These are phyloP conservation scores for Coelastrella sp. DNA, from an alignment of 139 green algal genomes.

Conservation along the genomic window DNA sequence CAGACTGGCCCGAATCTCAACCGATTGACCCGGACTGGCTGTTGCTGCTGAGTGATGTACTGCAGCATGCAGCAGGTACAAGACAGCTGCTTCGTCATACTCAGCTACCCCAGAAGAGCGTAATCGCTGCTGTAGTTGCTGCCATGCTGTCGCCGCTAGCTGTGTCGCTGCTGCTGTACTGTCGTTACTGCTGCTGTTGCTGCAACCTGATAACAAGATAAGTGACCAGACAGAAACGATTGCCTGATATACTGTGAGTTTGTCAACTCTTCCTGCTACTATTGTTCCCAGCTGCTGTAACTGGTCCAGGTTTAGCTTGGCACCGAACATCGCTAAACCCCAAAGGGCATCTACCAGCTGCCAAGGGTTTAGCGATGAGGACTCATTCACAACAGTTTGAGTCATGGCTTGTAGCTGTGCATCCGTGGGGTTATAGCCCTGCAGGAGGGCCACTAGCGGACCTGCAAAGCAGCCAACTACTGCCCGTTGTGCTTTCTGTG, in stretches of 20 bases:
- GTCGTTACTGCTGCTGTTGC: not conserved
- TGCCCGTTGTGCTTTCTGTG: not conserved
- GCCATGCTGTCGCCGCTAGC: slow-evolving; percentile 12
- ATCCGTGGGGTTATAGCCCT: not conserved
- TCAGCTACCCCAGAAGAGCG: not conserved
- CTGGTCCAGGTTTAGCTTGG: not conserved
- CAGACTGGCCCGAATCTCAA: not conserved
- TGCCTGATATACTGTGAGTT: not conserved
- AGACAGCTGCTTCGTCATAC: slow-evolving; percentile 12
- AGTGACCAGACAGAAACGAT: not conserved
- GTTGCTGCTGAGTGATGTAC: slow-evolving; percentile 10
- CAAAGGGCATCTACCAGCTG: not conserved
- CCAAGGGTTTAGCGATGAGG: not conserved
- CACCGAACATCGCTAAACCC: slow-evolving; percentile 25
- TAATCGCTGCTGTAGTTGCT: slow-evolving; percentile 1
- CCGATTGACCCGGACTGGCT: not conserved
- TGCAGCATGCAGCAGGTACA: slow-evolving; percentile 35
- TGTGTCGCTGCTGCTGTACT: not conserved
- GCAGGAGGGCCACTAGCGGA: not conserved
- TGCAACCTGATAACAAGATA: slow-evolving; percentile 5
- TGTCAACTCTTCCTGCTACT: not conserved
- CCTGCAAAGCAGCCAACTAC: not conserved
- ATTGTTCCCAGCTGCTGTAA: not conserved
- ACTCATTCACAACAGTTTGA: not conserved
- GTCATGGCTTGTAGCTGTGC: not conserved